Evolutionary conservation across 2,329 filamentous ascomycete genomes (phyloP), one percentile per base, ranked within the genome.

Genomic region (Colletotrichum lentis): DNA sequence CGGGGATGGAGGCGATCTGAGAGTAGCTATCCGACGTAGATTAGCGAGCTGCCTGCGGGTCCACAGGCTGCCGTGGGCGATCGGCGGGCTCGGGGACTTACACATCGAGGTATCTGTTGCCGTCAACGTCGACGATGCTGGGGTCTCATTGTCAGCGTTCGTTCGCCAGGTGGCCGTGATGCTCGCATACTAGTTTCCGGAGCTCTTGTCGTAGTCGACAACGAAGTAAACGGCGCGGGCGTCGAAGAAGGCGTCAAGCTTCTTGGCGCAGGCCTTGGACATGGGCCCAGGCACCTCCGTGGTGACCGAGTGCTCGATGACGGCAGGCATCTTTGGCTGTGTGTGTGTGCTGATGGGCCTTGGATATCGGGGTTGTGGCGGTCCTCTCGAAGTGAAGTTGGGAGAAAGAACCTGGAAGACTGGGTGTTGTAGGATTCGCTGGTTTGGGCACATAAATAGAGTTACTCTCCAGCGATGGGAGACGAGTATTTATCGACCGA

Each of bases 1-100:
- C 88, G 11, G 92, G 91, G 73, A 95, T 94, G 27, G 91, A 94
- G 67, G 92, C 92, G 76, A 95, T 94, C 79, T 94, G 92, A 58
- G 92, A 90, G 78, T 93, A 92, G 64, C 86, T 88, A 70, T 10
- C 35, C 37, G 44, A 20, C 57, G 2, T 11, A 58, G 52, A 59
- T 55, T 52, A 57, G 56, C 58, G 60, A 52, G 56, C 55, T 69
- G 64, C n/a, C 55, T 69, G 64, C n/a, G 41, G 39, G 43, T n/a
- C 16, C 20, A 57, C 49, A 18, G 18, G 24, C 24, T 31, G 54
- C 61, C n/a, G 61, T 47, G 20, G 11, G 31, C 50, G 65, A 54
- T 55, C 65, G 53, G 60, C 65, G 35, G 61, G 12, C 20, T 22
- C 20, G 44, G 35, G 11, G 22, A 77, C 80, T 60, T 79, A 82